Conservation (phyloP, 306 rosid genomes). For the Adenanthera pavonina region DNA sequence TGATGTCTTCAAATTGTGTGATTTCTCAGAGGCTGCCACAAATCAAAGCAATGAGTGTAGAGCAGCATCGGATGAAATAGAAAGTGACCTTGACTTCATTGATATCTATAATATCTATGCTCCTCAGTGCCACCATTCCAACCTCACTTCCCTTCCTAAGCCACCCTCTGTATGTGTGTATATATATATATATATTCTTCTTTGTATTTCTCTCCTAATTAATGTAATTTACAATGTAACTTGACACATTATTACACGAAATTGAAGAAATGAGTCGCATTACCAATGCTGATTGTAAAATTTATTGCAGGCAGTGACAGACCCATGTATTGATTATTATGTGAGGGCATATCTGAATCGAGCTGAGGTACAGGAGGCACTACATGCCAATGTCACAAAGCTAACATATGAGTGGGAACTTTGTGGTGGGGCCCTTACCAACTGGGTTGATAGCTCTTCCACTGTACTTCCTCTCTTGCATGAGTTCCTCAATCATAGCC, state of each 20-base stretch:
- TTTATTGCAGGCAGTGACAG: conserved; percentile 55
- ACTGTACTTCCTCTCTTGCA: conserved; percentile 68
- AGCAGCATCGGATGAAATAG: conserved; percentile 24
- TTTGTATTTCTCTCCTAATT: no score
- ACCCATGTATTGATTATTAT: conserved; percentile 79
- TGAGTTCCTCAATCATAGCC: conserved; percentile 45
- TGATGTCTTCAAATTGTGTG: conserved; percentile 19
- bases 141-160: conserved; percentile 60
- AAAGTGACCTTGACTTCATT: neutral
- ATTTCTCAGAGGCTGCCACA: conserved; percentile 38
- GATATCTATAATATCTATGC: conserved; percentile 65
- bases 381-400: conserved; percentile 90
- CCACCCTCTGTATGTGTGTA: conserved; percentile 53
- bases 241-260: no score
- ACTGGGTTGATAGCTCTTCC: conserved; percentile 64
- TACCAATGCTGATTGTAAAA: neutral
- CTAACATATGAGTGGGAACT: conserved; percentile 76
- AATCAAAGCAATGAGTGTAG: conserved; percentile 33
- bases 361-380: conserved; percentile 71
- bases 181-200: no score
- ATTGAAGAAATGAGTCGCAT: no score
- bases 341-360: conserved; percentile 69
- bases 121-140: conserved; percentile 46
- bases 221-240: no score
- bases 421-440: conserved; percentile 59